phyloP scores from a whole-genome alignment of 495 filamentous ascomycete species.

The Penicillium longicatenatum region DNA sequence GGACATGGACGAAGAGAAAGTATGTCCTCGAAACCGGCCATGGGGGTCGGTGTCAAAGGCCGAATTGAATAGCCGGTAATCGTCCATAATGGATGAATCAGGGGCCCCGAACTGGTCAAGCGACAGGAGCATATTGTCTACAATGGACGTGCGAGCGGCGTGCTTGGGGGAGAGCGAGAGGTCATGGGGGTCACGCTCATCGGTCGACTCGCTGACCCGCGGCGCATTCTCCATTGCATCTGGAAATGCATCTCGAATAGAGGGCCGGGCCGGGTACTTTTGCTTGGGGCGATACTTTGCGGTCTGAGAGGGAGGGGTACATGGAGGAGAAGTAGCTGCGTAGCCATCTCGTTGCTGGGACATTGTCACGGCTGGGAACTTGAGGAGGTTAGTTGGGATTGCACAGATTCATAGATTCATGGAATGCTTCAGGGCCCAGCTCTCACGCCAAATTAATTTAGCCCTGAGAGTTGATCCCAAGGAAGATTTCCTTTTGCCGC shows the following conservation, averaged over 20 bases:
- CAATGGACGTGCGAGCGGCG: constrained; percentile 79
- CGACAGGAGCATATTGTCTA: constrained; percentile 90
- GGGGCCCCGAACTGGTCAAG: constrained; percentile 75
- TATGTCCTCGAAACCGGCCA: constrained; percentile 58
- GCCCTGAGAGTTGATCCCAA: not conserved
- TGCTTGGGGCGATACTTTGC: constrained; percentile 36
- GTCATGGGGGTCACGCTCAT: constrained; percentile 81
- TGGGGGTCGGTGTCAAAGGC: constrained; percentile 38
- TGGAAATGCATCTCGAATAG: constrained; percentile 53
- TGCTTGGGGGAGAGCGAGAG: constrained; percentile 75
- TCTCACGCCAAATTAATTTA: not conserved
- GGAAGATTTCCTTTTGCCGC: not conserved
- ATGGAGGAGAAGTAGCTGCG: constrained; percentile 42
- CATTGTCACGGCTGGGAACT: constrained; percentile 31
- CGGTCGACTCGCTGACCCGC: constrained; percentile 44
- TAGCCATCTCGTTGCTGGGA: constrained; percentile 32
- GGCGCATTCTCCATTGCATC: constrained; percentile 48
- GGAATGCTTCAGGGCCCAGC: constrained; percentile 3
- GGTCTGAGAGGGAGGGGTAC: constrained; percentile 46
- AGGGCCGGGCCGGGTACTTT: constrained; percentile 33
- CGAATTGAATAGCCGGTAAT: constrained; percentile 46
- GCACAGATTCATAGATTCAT: constrained; percentile 8
- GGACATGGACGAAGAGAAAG: constrained; percentile 68
- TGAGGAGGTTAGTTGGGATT: constrained; percentile 2
- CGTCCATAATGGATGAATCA: constrained; percentile 41